Base-by-base conservation (phyloP, 1,284 basidiomycete species). In the Termitomyces sp. region DNA sequence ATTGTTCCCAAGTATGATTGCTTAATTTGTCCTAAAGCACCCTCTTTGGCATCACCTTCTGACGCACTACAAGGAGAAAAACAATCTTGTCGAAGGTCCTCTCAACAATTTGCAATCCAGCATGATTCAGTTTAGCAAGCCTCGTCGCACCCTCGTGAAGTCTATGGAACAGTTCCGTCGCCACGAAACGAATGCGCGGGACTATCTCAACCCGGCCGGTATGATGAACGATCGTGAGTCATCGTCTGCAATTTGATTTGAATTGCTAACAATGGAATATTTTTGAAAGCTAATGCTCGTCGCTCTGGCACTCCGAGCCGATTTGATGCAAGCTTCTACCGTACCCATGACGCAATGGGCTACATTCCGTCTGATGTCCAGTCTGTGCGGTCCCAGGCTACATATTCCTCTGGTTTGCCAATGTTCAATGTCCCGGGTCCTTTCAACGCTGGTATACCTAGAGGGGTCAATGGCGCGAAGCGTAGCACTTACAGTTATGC, bases 111-210 rank as follows among this genome's bases (percentile, higher is more conserved):
- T 99, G 38, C 97, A 98, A 70, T 82, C 94, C 5, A 95, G 92
- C 73, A 96, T 99, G 95, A 98, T 99, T 55, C 97, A 98, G 69
- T 98, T 99, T 75, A 93, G 90, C 78, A 94, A 95, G 72, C 94
- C 95, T 17, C 84, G 93, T 52, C 87, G 92, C 54, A 83, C 92
- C 5, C 78, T 93, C 21, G 81, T 81, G 58, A 92, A 92, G 68
- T 87, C 90, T 1, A 87, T 93, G 82, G 93, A 95, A 62, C 91
- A 90, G 54, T 96, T 92, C 81, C 85, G 90, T 55, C 82, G 92
- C 50, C 90, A 94, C 65, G 93, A 95, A 69, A 90, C 91, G 6
- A 88, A 77, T 65, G 93, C 92, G 19, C 84, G 84, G 59, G 88
- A 88, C 65, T 91, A 78, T 63, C 67, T 84, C 55, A 69, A 62